Percentiles rank a stretch among this genome's conserved stretches.
Evolutionary conservation across 768 basidiomycete genomes (phyloP).

Genomic region (Solioccasus polychromus): DNA sequence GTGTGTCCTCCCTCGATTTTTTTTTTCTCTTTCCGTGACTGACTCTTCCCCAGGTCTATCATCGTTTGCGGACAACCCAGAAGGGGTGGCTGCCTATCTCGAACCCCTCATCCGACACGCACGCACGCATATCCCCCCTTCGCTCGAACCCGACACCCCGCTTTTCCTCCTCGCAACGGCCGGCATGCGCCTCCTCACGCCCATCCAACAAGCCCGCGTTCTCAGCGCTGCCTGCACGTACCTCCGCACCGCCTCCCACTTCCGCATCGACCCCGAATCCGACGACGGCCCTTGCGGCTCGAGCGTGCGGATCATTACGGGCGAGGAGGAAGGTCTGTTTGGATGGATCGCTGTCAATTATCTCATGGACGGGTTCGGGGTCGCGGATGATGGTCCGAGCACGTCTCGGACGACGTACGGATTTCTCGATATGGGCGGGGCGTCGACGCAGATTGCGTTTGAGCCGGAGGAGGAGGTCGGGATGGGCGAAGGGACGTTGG

Average conservation of each 20-base stretch:
- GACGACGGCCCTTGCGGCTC: conserved; percentile 82
- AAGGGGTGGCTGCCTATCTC: conserved; percentile 71
- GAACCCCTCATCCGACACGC: conserved; percentile 84
- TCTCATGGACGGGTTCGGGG: conserved; percentile 92
- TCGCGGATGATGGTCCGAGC: conserved; percentile 28
- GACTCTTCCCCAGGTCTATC: conserved; percentile 67
- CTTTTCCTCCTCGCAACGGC: conserved; percentile 95
- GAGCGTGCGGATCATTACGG: conserved; percentile 90
- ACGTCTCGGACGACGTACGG: conserved; percentile 85
- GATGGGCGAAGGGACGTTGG: conserved; percentile 50
- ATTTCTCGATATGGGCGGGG: conserved; percentile 99
- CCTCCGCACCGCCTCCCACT: conserved; percentile 70
- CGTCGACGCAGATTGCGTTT: conserved; percentile 98
- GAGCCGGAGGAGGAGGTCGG: conserved; percentile 70
- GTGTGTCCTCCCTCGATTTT: conserved; percentile 46
- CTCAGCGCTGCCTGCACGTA: conserved; percentile 77
- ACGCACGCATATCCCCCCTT: conserved; percentile 78
- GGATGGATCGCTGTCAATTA: conserved; percentile 99
- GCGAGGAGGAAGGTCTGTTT: conserved; percentile 97
- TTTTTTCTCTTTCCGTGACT: background rate
- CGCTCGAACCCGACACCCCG: conserved; percentile 79
- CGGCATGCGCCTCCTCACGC: conserved; percentile 87
- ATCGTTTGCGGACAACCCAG: conserved; percentile 66
- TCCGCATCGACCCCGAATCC: conserved; percentile 68
- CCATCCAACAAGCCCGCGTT: conserved; percentile 65